These are phyloP conservation scores for Strobilomyces echinocephalus DNA, from an alignment of 768 basidiomycete genomes.

Conservation along the genomic window DNA sequence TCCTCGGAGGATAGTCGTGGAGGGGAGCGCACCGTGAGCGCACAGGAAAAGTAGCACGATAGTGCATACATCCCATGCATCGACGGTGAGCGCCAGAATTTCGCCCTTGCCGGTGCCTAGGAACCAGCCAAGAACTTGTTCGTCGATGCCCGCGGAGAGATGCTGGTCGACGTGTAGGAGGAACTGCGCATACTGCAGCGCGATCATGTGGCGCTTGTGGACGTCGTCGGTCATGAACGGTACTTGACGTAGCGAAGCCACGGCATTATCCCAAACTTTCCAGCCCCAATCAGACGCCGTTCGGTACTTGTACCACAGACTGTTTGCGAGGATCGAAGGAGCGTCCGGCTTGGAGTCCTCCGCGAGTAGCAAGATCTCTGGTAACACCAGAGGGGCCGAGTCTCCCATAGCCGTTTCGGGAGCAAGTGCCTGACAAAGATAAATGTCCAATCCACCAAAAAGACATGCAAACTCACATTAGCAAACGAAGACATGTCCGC, in stretches of 20 bases:
- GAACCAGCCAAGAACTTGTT: conserved; percentile 69
- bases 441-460: neutral
- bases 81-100: conserved; percentile 51
- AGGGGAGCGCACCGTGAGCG: conserved; percentile 62
- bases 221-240: conserved; percentile 50
- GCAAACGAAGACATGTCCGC: conserved; percentile 59
- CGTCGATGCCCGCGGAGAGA: conserved; percentile 67
- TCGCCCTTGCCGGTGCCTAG: conserved; percentile 62
- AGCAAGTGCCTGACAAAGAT: conserved; percentile 34
- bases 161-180: conserved; percentile 73
- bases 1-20: conserved; percentile 68
- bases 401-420: conserved; percentile 34
- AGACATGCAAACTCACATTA: conserved; percentile 39
- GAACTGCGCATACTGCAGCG: conserved; percentile 65
- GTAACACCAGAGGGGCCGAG: conserved; percentile 37
- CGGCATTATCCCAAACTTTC: conserved; percentile 81
- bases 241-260: conserved; percentile 69
- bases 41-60: conserved; percentile 60
- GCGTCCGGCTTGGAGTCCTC: conserved; percentile 56
- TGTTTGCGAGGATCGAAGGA: conserved; percentile 66
- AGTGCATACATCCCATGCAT: conserved; percentile 64
- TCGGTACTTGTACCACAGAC: conserved; percentile 80
- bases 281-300: conserved; percentile 69
- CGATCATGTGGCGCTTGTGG: conserved; percentile 45
- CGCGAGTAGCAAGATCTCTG: conserved; percentile 66